phyloP scores from a whole-genome alignment of 148 eudicot species.

The Rhododendron mucronatum region DNA sequence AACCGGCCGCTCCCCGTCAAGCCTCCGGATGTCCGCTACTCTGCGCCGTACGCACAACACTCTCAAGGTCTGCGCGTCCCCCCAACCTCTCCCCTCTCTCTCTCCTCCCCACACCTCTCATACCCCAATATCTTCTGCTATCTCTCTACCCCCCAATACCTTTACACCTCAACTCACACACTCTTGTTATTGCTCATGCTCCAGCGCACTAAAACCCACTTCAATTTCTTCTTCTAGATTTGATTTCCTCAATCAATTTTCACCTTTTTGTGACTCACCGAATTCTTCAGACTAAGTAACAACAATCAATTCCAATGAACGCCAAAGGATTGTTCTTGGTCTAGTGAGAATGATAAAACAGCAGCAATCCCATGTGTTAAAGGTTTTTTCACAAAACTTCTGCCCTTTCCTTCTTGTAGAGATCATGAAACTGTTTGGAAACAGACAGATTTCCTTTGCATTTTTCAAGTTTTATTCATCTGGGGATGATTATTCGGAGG shows the following conservation, averaged over 20 bases:
- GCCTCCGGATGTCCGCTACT: conserved; percentile 44
- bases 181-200: conserved; percentile 18
- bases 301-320: conserved; percentile 49
- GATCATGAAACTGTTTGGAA: conserved; percentile 48
- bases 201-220: neutral
- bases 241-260: conserved; percentile 52
- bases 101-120: conserved; percentile 10
- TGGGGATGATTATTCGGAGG: conserved; percentile 39
- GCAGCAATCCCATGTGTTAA: conserved; percentile 26
- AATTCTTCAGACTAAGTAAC: conserved; percentile 16
- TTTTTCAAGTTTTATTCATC: conserved; percentile 56
- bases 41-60: conserved; percentile 25
- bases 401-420: conserved; percentile 59
- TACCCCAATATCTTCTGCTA: conserved; percentile 17
- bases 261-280: conserved; percentile 31
- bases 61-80: conserved; percentile 40
- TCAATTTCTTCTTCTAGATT: conserved; percentile 6
- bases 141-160: conserved; percentile 13
- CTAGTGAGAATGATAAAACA: conserved; percentile 48
- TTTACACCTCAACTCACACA: conserved; percentile 10
- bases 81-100: conserved; percentile 14
- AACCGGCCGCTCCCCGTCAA: conserved; percentile 17
- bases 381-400: conserved; percentile 44
- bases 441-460: conserved; percentile 44
- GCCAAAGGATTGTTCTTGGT: conserved; percentile 48